Base-by-base conservation (phyloP, 2,329 filamentous ascomycete species). In the Fusarium ramigenum region DNA sequence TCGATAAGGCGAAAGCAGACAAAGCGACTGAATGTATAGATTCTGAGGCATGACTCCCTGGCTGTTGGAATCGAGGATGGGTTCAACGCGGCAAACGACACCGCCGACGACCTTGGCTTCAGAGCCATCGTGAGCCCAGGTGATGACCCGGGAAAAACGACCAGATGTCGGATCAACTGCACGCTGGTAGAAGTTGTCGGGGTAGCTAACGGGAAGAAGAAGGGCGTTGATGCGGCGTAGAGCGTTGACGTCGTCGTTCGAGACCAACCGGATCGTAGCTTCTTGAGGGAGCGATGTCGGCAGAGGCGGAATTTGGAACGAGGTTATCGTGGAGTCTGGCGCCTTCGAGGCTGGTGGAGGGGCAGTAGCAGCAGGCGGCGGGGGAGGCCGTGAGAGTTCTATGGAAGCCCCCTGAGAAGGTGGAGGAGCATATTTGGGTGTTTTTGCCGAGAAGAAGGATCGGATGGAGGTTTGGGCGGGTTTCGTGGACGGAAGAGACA, bases 1-100 rank as follows among this genome's bases (percentile, higher is more conserved):
- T 30, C 90, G 86, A 80, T 91, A 92, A 0, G 91, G 91, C 12
- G 90, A 88, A 18, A 92, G 86, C 4, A 92, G 84, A 44, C 87
- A 87, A 4, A 93, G 85, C 9, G 89, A 90, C 78, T 91, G 90
- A 74, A 93, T 88, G 81, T 93, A 93, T 11, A 93, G 83, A 67
- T 85, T 86, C 67, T 87, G 83, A 9, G 79, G 66, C 25, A 76
- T 66, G 66, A 66, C 25, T n/a, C 63, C 58, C 37, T 62, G 49
- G 23, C 63, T 54, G 23, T 57, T 66, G n/a, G 67, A 47, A n/a
- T 69, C 58, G 71, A 78, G 40, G 54, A 63, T 62, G 25, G 77
- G 84, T 74, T 92, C 90, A 54, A 91, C 80, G n/a, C 89, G 88
- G 78, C 89, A 91, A 69, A 92, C 85, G 44, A 92, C 82, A 40